phyloP scores from a whole-genome alignment of 2,329 filamentous ascomycete genomes.

The Colletotrichum gloeosporioides region DNA sequence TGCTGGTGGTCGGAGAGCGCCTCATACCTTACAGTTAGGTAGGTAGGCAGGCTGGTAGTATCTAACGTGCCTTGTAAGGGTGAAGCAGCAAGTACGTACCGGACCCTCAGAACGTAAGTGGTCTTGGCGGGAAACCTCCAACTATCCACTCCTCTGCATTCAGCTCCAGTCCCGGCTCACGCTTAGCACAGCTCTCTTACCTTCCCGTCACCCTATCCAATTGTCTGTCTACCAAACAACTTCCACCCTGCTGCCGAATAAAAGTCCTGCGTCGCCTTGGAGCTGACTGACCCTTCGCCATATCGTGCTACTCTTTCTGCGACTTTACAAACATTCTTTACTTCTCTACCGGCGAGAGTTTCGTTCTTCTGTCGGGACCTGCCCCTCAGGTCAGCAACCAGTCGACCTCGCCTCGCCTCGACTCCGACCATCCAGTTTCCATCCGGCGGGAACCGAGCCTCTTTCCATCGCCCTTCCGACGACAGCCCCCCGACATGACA shows the following conservation, averaged over 20 bases:
- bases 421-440: not conserved
- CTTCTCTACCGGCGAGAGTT: not conserved
- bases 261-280: not conserved
- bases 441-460: not conserved
- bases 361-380: not conserved
- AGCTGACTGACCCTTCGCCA: not conserved
- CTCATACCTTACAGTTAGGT: not conserved
- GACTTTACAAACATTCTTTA: not conserved
- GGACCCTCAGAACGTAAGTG: conserved; percentile 1
- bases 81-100: conserved; percentile 10
- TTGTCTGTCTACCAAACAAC: not conserved
- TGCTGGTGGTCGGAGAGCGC: not conserved
- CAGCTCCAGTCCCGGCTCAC: conserved; percentile 17
- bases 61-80: not conserved
- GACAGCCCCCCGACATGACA: conserved; percentile 39
- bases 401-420: not conserved
- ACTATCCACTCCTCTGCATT: conserved; percentile 20
- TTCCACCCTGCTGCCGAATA: not conserved
- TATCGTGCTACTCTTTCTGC: not conserved
- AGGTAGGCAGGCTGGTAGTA: not conserved
- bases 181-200: conserved; percentile 1
- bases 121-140: conserved; percentile 20
- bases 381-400: not conserved
- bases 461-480: not conserved
- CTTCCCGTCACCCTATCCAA: not conserved